These are phyloP conservation scores for Leccinum solheimii DNA, from an alignment of 1,284 basidiomycete species.

Conservation along the genomic window DNA sequence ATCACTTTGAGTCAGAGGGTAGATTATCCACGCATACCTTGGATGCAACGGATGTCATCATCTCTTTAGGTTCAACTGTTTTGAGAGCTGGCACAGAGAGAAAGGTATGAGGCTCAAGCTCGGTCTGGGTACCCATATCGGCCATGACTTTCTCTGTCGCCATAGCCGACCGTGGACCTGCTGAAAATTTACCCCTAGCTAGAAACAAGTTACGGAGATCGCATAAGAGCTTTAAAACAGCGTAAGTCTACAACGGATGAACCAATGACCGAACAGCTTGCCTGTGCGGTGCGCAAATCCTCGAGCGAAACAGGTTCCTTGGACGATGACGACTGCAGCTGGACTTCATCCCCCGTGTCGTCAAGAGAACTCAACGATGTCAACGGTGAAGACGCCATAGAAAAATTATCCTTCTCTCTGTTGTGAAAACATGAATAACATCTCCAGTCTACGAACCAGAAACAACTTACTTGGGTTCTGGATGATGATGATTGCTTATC, in stretches of 20 bases:
- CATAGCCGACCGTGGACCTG: neutral
- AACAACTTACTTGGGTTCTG: slow-evolving; percentile 43
- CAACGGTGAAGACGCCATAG: slow-evolving; percentile 66
- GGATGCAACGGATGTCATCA: slow-evolving; percentile 13
- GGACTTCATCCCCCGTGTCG: slow-evolving; percentile 49
- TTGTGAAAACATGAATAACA: slow-evolving; percentile 1
- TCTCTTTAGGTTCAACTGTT: slow-evolving; percentile 21
- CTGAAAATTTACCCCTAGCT: slow-evolving; percentile 6
- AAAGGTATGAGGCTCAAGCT: slow-evolving; percentile 19
- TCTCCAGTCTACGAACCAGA: neutral
- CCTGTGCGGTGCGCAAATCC: slow-evolving; percentile 44
- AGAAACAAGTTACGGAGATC: slow-evolving; percentile 25
- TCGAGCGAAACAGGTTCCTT: slow-evolving; percentile 36
- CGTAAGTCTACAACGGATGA: slow-evolving; percentile 16
- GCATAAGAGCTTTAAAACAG: slow-evolving; percentile 28
- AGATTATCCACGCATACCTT: slow-evolving; percentile 18
- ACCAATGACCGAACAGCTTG: slow-evolving; percentile 12
- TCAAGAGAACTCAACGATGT: slow-evolving; percentile 75
- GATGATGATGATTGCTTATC: slow-evolving; percentile 50
- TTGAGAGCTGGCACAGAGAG: slow-evolving; percentile 7
- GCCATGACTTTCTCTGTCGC: slow-evolving; percentile 13
- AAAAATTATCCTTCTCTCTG: slow-evolving; percentile 44
- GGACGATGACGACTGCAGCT: slow-evolving; percentile 17
- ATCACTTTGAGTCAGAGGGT: neutral
- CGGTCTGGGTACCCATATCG: slow-evolving; percentile 31